Conservation (phyloP, 371 early-diverging fungal genomes). For the Rhizomucor miehei region DNA sequence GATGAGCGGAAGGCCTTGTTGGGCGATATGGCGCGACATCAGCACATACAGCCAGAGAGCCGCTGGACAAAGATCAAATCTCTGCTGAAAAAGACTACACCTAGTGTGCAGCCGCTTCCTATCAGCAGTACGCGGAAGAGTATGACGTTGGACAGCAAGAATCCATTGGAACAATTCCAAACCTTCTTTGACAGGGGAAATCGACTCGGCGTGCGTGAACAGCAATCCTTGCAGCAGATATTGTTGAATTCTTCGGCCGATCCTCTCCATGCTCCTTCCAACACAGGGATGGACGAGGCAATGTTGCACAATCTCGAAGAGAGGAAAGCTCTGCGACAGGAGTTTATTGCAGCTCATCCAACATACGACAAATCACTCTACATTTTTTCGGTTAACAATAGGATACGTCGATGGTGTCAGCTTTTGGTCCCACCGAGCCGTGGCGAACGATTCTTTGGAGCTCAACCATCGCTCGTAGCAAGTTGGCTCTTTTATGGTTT, state of each 20-base stretch:
- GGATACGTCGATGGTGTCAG: conserved; percentile 58
- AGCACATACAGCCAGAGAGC: no score
- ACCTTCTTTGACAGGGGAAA: conserved; percentile 10
- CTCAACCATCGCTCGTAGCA: conserved; percentile 30
- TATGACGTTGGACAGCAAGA: conserved; percentile 7
- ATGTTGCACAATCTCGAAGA: conserved; percentile 37
- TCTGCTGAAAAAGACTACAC: not conserved
- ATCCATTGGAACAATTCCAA: conserved; percentile 14
- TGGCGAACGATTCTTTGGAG: conserved; percentile 54
- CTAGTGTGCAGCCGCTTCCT: not conserved
- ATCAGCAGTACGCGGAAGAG: conserved; percentile 8
- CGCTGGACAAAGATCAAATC: no score
- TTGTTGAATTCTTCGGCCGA: conserved; percentile 5
- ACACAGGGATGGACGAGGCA: conserved; percentile 27
- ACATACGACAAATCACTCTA: conserved; percentile 62
- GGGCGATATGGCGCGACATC: no score
- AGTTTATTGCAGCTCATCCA: conserved; percentile 61
- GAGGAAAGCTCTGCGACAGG: conserved; percentile 43
- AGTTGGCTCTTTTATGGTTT: conserved; percentile 45
- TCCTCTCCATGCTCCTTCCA: conserved; percentile 13
- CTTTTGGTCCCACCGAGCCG: conserved; percentile 52
- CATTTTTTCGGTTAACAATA: conserved; percentile 48
- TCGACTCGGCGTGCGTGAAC: not conserved
- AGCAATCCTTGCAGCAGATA: not conserved
- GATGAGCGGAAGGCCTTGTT: no score